Evolutionary conservation across 805 yeast genomes (phyloP).

Genomic region (Saccharomycopsis capsularis): DNA sequence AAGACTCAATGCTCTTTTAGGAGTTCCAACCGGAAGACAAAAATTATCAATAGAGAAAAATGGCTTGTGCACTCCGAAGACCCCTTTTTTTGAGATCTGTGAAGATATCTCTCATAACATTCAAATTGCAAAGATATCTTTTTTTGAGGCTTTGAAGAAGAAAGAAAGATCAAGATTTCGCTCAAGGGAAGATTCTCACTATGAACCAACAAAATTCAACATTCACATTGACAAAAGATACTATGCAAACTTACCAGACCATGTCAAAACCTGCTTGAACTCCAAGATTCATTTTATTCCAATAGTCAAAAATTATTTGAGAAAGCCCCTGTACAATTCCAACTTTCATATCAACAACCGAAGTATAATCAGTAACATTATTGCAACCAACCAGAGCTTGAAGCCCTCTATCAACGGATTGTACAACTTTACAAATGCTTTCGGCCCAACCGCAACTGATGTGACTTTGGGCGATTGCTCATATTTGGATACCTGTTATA

Average conservation of each 20-base stretch:
- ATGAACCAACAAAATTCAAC: slow-evolving; percentile 25
- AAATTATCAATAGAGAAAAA: slow-evolving; percentile 29
- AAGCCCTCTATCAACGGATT: too few relatives aligned
- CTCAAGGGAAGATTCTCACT: background rate
- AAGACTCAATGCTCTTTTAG: too few relatives aligned
- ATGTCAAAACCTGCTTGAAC: slow-evolving; percentile 28
- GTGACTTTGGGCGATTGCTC: slow-evolving; percentile 79
- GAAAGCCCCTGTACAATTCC: too few relatives aligned
- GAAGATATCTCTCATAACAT: slow-evolving; percentile 27
- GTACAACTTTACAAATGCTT: slow-evolving; percentile 8
- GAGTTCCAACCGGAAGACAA: background rate
- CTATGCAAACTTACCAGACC: slow-evolving; percentile 24
- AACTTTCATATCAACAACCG: too few relatives aligned
- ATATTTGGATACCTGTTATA: slow-evolving; percentile 89
- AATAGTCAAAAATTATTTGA: slow-evolving; percentile 32
- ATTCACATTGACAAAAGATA: slow-evolving; percentile 4
- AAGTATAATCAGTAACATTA: background rate
- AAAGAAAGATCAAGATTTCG: slow-evolving; percentile 20
- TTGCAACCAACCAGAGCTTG: background rate
- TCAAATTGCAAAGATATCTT: slow-evolving; percentile 10
- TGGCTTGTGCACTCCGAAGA: slow-evolving; percentile 31
- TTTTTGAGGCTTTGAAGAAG: slow-evolving; percentile 7
- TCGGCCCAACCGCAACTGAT: slow-evolving; percentile 50
- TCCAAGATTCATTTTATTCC: slow-evolving; percentile 49
- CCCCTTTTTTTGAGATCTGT: slow-evolving; percentile 48